Evolutionary conservation across 2,329 filamentous ascomycete genomes (phyloP), one percentile per base, ranked within the genome.

Genomic region (Aspergillus latus): DNA sequence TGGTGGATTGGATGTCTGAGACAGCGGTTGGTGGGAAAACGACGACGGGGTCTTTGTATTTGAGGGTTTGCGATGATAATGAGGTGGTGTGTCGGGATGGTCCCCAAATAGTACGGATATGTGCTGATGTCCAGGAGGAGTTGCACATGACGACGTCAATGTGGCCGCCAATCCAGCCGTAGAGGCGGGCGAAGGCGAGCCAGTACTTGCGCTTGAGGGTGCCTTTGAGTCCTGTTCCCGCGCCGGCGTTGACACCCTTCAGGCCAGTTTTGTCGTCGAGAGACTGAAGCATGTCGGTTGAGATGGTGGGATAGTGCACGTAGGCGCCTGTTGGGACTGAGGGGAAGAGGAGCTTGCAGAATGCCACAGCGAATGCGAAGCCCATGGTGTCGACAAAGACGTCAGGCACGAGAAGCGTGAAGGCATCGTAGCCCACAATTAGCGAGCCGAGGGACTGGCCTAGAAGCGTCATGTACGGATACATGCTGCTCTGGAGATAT

Each of bases 371-470:
- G 70, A 97, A 99, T 28, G 93, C 92, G 68, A 97, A 99, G 60
- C 94, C 94, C 92, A 99, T 97, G 1, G 94, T 99, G 70, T 99
- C 94, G 65, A 99, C 82, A 71, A 97, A 96, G 51, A 97, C 83
- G 72, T 99, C 94, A 0, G 94, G 94, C 0, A 93, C 89, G 2
- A 97, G 81, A 2, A 97, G 84, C n/a, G 85, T 88, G 72, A 99
- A 94, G 9, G 93, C 93, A 68, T 99, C 93, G 81, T 90, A 94
- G 28, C 89, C 92, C 52, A 99, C 81, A 29, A 96, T 71, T 45
- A 99, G 70, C 5, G 92, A 97, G 42, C 94, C 94, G 3, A 97
- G 69, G 2, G 91, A 96, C 73, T 99, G 94, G n/a, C 93, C 92
- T 3, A 96, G 80, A 4, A 99, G 84, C 0, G 94, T 99, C 74